Percentiles rank a stretch among this genome's conserved stretches.
Evolutionary conservation across 2,329 filamentous ascomycete genomes (phyloP).

Genomic region (Fusarium sp.): DNA sequence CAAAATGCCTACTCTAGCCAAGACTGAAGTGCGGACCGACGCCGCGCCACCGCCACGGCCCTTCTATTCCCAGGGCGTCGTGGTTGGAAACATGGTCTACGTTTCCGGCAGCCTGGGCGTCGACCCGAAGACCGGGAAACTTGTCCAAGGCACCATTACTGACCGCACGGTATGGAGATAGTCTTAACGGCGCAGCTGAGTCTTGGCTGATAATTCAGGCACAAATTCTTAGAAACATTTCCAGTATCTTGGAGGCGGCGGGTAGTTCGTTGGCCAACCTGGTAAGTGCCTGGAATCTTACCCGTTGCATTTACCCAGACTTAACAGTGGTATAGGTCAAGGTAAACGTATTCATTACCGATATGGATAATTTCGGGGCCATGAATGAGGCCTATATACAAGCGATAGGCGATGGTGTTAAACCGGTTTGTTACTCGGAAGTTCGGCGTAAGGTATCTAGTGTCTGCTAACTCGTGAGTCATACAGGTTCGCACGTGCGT

Average conservation of each 20-base stretch:
- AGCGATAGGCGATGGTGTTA: neutral
- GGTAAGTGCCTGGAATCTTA: neutral
- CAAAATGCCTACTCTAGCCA: neutral
- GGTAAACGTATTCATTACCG: constrained; percentile 76
- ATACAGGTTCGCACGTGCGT: constrained; percentile 66
- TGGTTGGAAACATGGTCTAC: constrained; percentile 9
- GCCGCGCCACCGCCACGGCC: neutral
- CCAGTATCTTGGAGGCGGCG: neutral
- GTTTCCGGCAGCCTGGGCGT: constrained; percentile 9
- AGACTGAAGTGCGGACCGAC: constrained; percentile 2
- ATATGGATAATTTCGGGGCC: constrained; percentile 1
- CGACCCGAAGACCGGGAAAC: constrained; percentile 8
- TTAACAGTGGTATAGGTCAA: constrained; percentile 4
- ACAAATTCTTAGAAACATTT: neutral
- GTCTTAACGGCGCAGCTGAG: neutral
- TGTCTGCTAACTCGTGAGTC: neutral
- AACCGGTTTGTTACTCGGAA: neutral
- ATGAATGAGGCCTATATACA: constrained; percentile 7
- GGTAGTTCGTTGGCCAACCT: neutral
- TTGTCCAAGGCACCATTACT: constrained; percentile 8
- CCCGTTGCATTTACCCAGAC: neutral
- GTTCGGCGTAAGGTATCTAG: neutral
- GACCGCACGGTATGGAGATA: neutral
- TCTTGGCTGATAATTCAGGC: neutral
- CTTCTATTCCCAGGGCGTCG: constrained; percentile 10